phyloP scores from a whole-genome alignment of 2,329 filamentous ascomycete species.

The Cytospora schulzeri region DNA sequence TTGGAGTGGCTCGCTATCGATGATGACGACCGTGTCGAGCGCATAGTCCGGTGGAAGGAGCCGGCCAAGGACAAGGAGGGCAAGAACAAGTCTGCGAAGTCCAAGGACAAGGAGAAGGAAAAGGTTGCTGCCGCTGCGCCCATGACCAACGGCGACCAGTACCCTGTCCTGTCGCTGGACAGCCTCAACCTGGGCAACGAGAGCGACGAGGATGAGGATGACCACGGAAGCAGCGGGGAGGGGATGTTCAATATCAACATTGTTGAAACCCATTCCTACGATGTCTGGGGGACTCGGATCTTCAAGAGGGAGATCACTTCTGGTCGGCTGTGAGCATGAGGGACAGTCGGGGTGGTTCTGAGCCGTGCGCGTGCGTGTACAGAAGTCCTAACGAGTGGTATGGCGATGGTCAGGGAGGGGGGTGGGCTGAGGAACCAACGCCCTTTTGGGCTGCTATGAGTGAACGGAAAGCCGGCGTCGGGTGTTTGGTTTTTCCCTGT shows the following conservation, averaged over 20 bases:
- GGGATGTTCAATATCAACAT: slow-evolving; percentile 40
- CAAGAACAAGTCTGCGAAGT: slow-evolving; percentile 33
- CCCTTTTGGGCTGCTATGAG: neutral
- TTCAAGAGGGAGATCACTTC: slow-evolving; percentile 59
- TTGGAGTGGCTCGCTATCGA: slow-evolving; percentile 62
- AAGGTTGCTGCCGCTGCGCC: slow-evolving; percentile 31
- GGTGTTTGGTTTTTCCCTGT: slow-evolving; percentile 8
- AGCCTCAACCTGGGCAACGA: slow-evolving; percentile 33
- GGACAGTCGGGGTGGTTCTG: neutral
- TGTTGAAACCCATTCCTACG: slow-evolving; percentile 46
- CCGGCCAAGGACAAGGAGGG: slow-evolving; percentile 32
- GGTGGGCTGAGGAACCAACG: too few species aligned
- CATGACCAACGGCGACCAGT: slow-evolving; percentile 28
- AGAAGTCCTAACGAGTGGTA: neutral
- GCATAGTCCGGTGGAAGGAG: slow-evolving; percentile 47
- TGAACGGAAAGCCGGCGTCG: slow-evolving; percentile 20
- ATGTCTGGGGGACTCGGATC: slow-evolving; percentile 53
- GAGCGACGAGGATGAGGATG: slow-evolving; percentile 40
- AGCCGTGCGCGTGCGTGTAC: neutral
- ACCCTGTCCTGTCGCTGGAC: slow-evolving; percentile 34
- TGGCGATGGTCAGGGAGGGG: neutral
- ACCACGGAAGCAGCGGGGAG: slow-evolving; percentile 27
- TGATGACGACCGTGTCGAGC: slow-evolving; percentile 50
- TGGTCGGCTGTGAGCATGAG: slow-evolving; percentile 42
- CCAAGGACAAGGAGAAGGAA: slow-evolving; percentile 43